Base-by-base conservation (phyloP, 331 rosid genomes). In the Arachis monticola region DNA sequence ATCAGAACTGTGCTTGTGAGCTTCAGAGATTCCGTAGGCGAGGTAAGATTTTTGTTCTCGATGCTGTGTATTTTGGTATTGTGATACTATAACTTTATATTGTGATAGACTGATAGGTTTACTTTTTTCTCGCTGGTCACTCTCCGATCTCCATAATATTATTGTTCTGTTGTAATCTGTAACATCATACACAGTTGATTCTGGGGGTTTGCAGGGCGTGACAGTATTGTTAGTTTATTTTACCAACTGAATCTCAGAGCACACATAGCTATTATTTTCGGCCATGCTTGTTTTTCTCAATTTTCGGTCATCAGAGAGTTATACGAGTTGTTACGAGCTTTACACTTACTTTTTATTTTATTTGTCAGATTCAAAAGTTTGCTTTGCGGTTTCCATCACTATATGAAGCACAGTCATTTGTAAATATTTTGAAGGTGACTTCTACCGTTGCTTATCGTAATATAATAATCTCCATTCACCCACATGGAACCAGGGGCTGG, bases 331-430 rank as follows among this genome's bases (percentile, higher is more conserved):
- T 22, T 57, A 77, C 45, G 38, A 56, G 67, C 27, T 60, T 74
- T 35, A 51, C 57, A 55, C 8, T 70, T 73, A 64, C 40, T 60
- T 61, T 51, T 42, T 22, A 0, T 7, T 63, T 5, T 30, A 66
- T 80, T 69, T 67, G 60, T 68, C 87, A 95, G 97, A 79, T 86
- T 48, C 93, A 92, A 83, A 94, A 92, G 86, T 94, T 92, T 57
- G 97, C 90, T 22, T 53, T 94, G 80, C 83, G 88, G 69, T 92
- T 92, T 85, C 75, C 91, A 75, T 83, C 96, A 27, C 74, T 56
- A 30, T 40, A 64, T 51, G 97, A 92, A 75, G 69, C 90, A n/a
- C 80, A 90, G 60, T 74, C 80, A 53, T 88, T 91, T 78, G 78
- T 87, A 62, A 80, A 46, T 78, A 73, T 80, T 74, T 76, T 93